These are phyloP conservation scores for Pyrenophora graminea DNA, from an alignment of 2,329 filamentous ascomycete genomes.

Conservation along the genomic window DNA sequence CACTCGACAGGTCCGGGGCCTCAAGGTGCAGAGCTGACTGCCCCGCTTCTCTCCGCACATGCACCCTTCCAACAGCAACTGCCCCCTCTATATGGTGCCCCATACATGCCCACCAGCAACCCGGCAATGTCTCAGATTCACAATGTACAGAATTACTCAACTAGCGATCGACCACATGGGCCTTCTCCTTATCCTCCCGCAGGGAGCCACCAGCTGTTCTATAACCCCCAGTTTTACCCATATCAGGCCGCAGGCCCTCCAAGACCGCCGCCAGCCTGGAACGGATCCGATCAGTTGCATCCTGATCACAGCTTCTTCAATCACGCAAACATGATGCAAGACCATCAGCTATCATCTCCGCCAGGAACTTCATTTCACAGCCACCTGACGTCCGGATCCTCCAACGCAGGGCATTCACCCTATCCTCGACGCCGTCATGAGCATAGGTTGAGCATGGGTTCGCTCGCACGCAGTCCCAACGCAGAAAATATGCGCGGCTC, in stretches of 20 bases:
- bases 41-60: slow-evolving; percentile 22
- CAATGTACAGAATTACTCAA: slow-evolving; percentile 8
- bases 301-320: slow-evolving; percentile 8
- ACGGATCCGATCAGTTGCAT: slow-evolving; percentile 10
- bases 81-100: slow-evolving; percentile 15
- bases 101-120: slow-evolving; percentile 10
- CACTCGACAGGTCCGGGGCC: slow-evolving; percentile 22
- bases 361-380: slow-evolving; percentile 1
- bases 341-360: slow-evolving; percentile 3
- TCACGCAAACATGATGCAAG: slow-evolving; percentile 8
- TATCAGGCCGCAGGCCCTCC: slow-evolving; percentile 10
- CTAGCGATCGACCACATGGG: slow-evolving; percentile 15
- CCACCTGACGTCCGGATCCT: slow-evolving; percentile 4
- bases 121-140: slow-evolving; percentile 17
- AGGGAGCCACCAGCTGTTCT: slow-evolving; percentile 15
- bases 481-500: slow-evolving; percentile 8
- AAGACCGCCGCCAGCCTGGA: slow-evolving; percentile 26
- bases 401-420: slow-evolving; percentile 1
- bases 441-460: slow-evolving; percentile 1
- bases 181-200: slow-evolving; percentile 12
- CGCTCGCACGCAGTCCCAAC: slow-evolving; percentile 10
- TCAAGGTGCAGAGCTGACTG: slow-evolving; percentile 26
- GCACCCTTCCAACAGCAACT: slow-evolving; percentile 20
- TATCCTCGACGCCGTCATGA: slow-evolving; percentile 10
- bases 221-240: slow-evolving; percentile 13